phyloP scores from a whole-genome alignment of 2,329 filamentous ascomycete genomes.

The Cladophialophora yegresii region DNA sequence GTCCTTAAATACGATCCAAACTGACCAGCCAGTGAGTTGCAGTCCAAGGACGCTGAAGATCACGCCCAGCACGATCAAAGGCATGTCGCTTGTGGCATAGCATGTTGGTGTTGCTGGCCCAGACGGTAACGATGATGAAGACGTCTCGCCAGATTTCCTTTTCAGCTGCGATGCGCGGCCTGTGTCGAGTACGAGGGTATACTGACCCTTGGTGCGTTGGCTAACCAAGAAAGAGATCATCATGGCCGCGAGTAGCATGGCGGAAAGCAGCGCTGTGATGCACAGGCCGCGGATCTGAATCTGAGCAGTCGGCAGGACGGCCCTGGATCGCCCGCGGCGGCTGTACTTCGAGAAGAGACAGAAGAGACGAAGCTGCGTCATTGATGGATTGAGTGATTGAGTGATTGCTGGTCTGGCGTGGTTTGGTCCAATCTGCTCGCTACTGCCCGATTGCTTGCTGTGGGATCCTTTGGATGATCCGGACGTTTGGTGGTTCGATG shows the following conservation, averaged over 20 bases:
- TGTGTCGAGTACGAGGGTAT: not conserved
- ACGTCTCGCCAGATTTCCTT: not conserved
- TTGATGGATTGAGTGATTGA: not conserved
- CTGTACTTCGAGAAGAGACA: not conserved
- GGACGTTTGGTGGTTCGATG: not conserved
- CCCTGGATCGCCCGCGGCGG: not conserved
- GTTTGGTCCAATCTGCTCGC: not conserved
- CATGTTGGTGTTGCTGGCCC: not conserved
- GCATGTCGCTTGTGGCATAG: not conserved
- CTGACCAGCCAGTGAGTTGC: slow-evolving; percentile 7
- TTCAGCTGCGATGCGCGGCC: not conserved
- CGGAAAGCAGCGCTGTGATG: not conserved
- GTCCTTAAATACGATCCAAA: slow-evolving; percentile 4
- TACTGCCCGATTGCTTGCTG: not conserved
- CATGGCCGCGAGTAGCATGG: not conserved
- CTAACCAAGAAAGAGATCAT: not conserved
- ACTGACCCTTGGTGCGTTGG: not conserved
- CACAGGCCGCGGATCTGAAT: not conserved
- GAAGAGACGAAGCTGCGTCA: not conserved
- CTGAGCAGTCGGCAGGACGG: not conserved
- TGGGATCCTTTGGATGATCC: not conserved
- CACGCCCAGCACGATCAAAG: slow-evolving; percentile 1
- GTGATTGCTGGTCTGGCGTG: not conserved
- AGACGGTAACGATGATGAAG: not conserved
- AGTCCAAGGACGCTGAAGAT: not conserved